phyloP scores from a whole-genome alignment of 805 yeast species.

The Brettanomyces sp. region DNA sequence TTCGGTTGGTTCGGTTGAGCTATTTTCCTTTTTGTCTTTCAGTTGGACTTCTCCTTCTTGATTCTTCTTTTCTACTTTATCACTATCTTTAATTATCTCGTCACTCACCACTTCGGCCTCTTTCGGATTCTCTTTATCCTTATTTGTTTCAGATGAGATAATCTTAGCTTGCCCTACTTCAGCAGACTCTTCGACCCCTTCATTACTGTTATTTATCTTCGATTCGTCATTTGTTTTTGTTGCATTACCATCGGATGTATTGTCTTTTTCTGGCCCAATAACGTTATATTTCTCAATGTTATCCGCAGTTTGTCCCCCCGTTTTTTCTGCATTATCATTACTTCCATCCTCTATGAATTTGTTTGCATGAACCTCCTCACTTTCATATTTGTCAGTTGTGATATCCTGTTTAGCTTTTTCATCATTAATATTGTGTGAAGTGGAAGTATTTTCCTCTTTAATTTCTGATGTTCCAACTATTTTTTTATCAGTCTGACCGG shows the following conservation, averaged over 20 bases:
- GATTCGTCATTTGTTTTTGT: neutral
- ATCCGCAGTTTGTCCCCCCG: too few species aligned
- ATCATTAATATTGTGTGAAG: neutral
- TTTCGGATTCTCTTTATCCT: constrained; percentile 2
- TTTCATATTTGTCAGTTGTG: neutral
- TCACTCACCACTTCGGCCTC: neutral
- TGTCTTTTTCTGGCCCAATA: neutral
- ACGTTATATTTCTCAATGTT: too few species aligned
- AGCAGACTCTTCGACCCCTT: neutral
- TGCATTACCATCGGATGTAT: neutral
- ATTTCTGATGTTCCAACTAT: too few species aligned
- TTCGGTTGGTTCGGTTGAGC: neutral
- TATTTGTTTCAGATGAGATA: neutral
- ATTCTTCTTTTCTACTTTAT: neutral
- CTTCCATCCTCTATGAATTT: too few species aligned
- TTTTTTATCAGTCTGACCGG: too few species aligned
- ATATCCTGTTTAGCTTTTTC: neutral
- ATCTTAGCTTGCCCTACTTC: neutral
- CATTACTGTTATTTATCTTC: neutral
- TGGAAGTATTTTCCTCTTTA: too few species aligned
- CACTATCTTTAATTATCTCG: neutral
- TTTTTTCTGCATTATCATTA: too few species aligned
- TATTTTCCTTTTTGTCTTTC: constrained; percentile 1
- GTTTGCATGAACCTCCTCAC: neutral
- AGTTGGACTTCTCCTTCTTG: neutral